These are phyloP conservation scores for Porpolomopsis calyptriformis DNA, from an alignment of 768 basidiomycete genomes.

Conservation along the genomic window DNA sequence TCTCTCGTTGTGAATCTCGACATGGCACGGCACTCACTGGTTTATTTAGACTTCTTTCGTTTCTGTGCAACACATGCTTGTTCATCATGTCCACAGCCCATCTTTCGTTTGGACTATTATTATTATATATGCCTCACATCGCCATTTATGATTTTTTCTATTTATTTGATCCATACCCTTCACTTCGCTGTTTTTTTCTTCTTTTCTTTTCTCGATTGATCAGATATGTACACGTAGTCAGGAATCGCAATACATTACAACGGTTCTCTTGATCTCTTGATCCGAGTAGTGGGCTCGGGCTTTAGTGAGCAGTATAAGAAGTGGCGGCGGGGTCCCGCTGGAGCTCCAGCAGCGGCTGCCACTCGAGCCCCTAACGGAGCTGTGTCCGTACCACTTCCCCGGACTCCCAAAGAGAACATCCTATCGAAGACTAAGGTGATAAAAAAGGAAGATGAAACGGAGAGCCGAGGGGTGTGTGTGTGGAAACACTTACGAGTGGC, in stretches of 20 bases:
- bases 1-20: background rate
- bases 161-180: background rate
- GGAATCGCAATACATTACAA: background rate
- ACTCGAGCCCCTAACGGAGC: slow-evolving; percentile 53
- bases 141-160: background rate
- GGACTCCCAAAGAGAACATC: slow-evolving; percentile 80
- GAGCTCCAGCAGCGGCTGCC: slow-evolving; percentile 53
- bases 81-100: slow-evolving; percentile 16
- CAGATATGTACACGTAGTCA: background rate
- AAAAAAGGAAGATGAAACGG: slow-evolving; percentile 6
- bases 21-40: too few relatives aligned
- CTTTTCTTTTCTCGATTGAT: background rate
- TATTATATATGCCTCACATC: slow-evolving; percentile 9
- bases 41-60: too few relatives aligned
- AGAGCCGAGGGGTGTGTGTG: background rate
- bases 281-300: slow-evolving; percentile 41
- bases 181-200: too few relatives aligned
- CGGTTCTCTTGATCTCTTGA: slow-evolving; percentile 11
- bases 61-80: too few relatives aligned
- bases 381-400: slow-evolving; percentile 61
- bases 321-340: slow-evolving; percentile 68
- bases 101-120: slow-evolving; percentile 15
- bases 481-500: slow-evolving; percentile 53
- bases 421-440: slow-evolving; percentile 61
- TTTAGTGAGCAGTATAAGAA: slow-evolving; percentile 76